Conservation (phyloP, 176 grass and related monocot species). For the Melocanna baccifera region DNA sequence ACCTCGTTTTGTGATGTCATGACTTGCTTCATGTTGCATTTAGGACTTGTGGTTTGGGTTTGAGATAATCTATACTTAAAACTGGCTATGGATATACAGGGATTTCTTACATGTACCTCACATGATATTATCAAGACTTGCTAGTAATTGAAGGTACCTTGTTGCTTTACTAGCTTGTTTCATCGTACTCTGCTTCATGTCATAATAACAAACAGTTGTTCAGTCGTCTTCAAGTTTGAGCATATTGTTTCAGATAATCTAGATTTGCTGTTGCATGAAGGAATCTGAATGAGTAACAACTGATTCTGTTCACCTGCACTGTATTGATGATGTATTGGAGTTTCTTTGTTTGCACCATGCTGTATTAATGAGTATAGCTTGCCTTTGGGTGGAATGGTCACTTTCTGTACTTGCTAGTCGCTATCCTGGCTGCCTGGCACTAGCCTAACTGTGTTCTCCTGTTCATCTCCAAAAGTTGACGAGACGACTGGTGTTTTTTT, state of each 20-base stretch:
- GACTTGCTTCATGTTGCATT: conserved; percentile 11
- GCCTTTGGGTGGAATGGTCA: background rate
- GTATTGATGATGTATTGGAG: background rate
- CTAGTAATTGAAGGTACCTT: background rate
- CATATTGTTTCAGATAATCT: background rate
- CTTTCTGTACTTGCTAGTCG: background rate
- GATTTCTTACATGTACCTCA: background rate
- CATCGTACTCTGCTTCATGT: background rate
- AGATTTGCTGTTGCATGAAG: background rate
- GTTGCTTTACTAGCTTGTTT: background rate
- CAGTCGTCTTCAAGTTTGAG: background rate
- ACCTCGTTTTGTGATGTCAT: background rate
- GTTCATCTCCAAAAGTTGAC: conserved; percentile 2
- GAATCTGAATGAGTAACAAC: background rate
- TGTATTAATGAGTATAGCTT: background rate
- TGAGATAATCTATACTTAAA: conserved; percentile 5
- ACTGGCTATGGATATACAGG: background rate
- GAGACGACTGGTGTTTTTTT: no score
- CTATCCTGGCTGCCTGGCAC: background rate
- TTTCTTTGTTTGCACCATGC: background rate
- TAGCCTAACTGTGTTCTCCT: background rate
- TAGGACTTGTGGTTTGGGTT: background rate
- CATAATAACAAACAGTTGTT: background rate
- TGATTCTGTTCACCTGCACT: background rate
- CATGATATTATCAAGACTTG: background rate